Percentiles rank a stretch among this genome's conserved stretches.
Evolutionary conservation across 768 basidiomycete genomes (phyloP).

Genomic region (Mrakia frigida): DNA sequence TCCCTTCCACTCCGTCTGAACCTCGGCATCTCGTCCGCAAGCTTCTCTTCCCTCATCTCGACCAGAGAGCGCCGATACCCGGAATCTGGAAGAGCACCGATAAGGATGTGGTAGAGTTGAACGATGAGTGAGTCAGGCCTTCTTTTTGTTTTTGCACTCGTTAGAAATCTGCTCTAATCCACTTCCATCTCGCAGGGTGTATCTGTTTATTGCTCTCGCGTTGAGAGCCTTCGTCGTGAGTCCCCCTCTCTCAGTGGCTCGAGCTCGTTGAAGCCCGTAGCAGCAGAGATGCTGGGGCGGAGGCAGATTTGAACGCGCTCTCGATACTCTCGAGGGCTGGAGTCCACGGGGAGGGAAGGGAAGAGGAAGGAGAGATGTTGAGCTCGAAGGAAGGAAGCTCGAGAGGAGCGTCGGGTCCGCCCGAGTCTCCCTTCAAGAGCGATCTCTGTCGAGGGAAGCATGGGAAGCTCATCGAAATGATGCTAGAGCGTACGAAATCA

Average conservation of each 20-base stretch:
- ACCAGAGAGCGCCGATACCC: background rate
- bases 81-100: background rate
- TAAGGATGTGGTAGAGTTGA: background rate
- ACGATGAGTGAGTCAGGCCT: constrained; percentile 4
- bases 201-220: constrained; percentile 73
- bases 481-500: background rate
- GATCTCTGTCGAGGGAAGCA: background rate
- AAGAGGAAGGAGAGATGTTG: background rate
- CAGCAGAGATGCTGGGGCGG: no score
- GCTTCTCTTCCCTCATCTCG: constrained; percentile 25
- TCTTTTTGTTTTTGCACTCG: background rate
- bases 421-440: background rate
- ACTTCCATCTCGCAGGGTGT: constrained; percentile 39
- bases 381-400: background rate
- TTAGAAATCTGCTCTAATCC: background rate
- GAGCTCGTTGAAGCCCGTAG: background rate
- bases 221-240: constrained; percentile 66
- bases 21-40: constrained; percentile 10
- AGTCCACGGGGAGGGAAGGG: no score
- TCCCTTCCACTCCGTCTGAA: background rate
- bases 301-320: no score
- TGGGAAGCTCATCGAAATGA: no score
- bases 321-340: no score
- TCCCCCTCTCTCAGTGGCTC: background rate
- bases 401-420: background rate